Conservation (phyloP, 2,329 filamentous ascomycete species). For the Cladosporium sp. region DNA sequence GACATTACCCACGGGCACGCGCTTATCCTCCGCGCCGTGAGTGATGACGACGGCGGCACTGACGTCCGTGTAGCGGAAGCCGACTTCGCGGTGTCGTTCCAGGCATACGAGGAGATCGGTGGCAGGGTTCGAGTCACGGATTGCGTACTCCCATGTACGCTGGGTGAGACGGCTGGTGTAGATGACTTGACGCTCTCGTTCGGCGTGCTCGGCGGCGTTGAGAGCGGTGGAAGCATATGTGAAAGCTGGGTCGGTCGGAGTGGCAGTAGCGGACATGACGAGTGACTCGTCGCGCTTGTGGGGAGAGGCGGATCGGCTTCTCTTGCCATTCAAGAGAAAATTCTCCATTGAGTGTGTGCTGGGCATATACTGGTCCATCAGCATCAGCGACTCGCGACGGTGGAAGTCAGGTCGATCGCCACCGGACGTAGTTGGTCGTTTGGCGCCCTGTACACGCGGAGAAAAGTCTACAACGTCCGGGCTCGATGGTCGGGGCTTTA, state of each 20-base stretch:
- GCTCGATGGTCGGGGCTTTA: conserved; percentile 23
- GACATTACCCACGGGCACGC: conserved; percentile 93
- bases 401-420: conserved; percentile 35
- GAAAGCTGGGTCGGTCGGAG: conserved; percentile 44
- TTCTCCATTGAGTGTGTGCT: conserved; percentile 37
- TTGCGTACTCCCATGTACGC: conserved; percentile 91
- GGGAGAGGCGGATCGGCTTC: conserved; percentile 20
- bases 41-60: conserved; percentile 89
- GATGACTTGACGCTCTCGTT: conserved; percentile 70
- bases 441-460: conserved; percentile 18
- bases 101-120: conserved; percentile 91
- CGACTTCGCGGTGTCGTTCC: conserved; percentile 86
- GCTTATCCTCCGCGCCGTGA: conserved; percentile 84
- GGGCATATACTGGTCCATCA: conserved; percentile 52
- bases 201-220: conserved; percentile 61
- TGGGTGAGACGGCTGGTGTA: conserved; percentile 89
- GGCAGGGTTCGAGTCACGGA: conserved; percentile 87
- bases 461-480: conserved; percentile 24
- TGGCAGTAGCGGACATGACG: conserved; percentile 37
- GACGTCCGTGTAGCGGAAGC: conserved; percentile 96
- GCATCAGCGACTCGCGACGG: conserved; percentile 50
- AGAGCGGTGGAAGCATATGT: conserved; percentile 41
- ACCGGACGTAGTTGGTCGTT: conserved; percentile 26
- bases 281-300: conserved; percentile 28
- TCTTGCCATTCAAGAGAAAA: conserved; percentile 34